Evolutionary conservation across 225 moss, liverwort and hornwort genomes (phyloP), one percentile per base, ranked within the genome.

Genomic region (Thuidium tamariscinum): DNA sequence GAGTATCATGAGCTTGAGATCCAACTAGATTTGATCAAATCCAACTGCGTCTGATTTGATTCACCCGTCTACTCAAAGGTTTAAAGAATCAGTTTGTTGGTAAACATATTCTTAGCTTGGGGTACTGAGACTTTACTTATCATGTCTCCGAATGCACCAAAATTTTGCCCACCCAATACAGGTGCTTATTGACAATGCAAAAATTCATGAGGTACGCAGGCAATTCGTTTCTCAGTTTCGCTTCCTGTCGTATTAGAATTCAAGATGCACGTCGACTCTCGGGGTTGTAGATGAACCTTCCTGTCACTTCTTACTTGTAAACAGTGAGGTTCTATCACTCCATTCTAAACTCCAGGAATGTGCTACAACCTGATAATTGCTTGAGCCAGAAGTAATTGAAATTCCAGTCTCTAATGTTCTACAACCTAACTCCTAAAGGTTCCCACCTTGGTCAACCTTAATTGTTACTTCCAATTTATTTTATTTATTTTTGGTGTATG

Each of bases 31-130:
- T 75, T 87, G 37, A 32, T n/a, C 66, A n/a, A n/a, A n/a, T n/a
- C n/a, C n/a, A n/a, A n/a, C n/a, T 73, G 36, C 11, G 37, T 52
- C 30, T 74, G 55, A 83, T 83, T 84, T 70, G 83, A 83, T 76
- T 86, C 61, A 80, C 69, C 74, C 86, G 86, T 88, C 80, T 55
- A 46, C 85, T 75, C 54, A 13, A 69, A 55, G 83, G 80, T 80
- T 72, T 42, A 83, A 90, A 88, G 90, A 69, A 83, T 75, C 80
- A 23, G 77, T 64, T 77, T 84, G 55, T 76, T 63, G 84, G 63
- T 39, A 17, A 62, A 54, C 63, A 61, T 76, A 34, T 77, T 87
- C 77, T 87, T 74, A 30, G 37, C 37, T 30, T 75, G 36, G 61
- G 51, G 25, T 42, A 70, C 8, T 42, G 27, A 25, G 42, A 70